Percentiles rank a stretch among this genome's conserved stretches.
Evolutionary conservation across 1,284 basidiomycete genomes (phyloP).

Genomic region (Vanrija sp.): DNA sequence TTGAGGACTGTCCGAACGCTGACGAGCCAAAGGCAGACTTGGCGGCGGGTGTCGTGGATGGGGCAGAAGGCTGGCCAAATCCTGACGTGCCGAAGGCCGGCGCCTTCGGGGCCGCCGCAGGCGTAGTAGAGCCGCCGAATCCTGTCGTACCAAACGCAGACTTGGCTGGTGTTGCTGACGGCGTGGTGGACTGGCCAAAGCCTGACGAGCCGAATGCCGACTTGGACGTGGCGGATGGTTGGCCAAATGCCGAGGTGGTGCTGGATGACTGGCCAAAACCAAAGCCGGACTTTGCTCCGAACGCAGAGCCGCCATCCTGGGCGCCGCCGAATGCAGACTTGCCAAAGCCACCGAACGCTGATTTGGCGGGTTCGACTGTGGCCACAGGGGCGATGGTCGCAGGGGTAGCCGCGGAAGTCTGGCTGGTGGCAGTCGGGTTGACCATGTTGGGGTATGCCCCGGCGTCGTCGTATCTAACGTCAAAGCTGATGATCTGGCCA

Average conservation of each 20-base stretch:
- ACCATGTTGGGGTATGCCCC: constrained; percentile 51
- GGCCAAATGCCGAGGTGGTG: constrained; percentile 14
- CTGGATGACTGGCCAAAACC: constrained; percentile 5
- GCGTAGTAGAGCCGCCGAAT: neutral
- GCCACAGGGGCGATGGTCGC: neutral
- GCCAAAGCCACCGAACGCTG: constrained; percentile 9
- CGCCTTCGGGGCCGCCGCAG: neutral
- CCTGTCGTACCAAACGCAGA: constrained; percentile 18
- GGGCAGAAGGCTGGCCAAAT: constrained; percentile 12
- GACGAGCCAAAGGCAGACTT: constrained; percentile 1
- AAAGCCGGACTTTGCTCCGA: constrained; percentile 14
- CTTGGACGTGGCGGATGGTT: constrained; percentile 16
- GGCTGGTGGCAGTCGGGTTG: constrained; percentile 1
- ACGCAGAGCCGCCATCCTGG: constrained; percentile 12
- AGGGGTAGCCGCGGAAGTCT: constrained; percentile 1
- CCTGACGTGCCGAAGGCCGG: constrained; percentile 10
- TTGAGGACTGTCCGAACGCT: constrained; percentile 6
- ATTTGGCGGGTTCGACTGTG: constrained; percentile 6
- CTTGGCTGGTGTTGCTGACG: constrained; percentile 5
- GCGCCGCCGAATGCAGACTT: constrained; percentile 13
- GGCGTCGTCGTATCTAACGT: constrained; percentile 48
- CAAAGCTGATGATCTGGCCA: constrained; percentile 53
- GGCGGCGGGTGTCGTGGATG: constrained; percentile 7
- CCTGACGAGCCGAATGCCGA: neutral
- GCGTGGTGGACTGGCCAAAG: constrained; percentile 4